phyloP scores from a whole-genome alignment of 129 eudicot species.

The Tanacetum coccineum region DNA sequence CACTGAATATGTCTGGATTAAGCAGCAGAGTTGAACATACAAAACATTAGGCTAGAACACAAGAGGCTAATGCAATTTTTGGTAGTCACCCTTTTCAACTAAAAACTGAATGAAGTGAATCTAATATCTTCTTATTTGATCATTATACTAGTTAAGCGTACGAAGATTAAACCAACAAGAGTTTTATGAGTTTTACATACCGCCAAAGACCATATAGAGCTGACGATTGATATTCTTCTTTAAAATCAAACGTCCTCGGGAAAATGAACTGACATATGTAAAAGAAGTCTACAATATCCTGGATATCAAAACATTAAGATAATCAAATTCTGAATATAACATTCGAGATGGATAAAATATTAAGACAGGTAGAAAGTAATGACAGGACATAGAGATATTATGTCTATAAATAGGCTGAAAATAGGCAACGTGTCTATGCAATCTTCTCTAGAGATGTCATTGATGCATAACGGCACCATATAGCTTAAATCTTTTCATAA shows the following conservation, averaged over 20 bases:
- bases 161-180: slow-evolving; percentile 1
- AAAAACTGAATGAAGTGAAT: background rate
- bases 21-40: background rate
- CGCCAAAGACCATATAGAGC: background rate
- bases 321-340: background rate
- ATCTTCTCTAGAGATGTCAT: background rate
- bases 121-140: slow-evolving; percentile 16
- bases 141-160: slow-evolving; percentile 13
- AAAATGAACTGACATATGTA: slow-evolving; percentile 9
- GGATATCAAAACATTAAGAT: background rate
- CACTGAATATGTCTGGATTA: background rate
- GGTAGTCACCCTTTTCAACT: slow-evolving; percentile 5
- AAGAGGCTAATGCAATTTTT: slow-evolving; percentile 9
- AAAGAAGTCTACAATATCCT: slow-evolving; percentile 22
- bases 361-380: background rate
- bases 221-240: slow-evolving; percentile 20
- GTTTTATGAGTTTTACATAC: slow-evolving; percentile 25
- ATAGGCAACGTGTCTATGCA: background rate
- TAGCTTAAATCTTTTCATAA: background rate
- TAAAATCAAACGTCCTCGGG: slow-evolving; percentile 6
- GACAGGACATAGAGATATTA: background rate
- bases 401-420: background rate
- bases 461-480: background rate
- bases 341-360: background rate
- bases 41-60: background rate